Evolutionary conservation across 2,329 filamentous ascomycete genomes (phyloP), one percentile per base, ranked within the genome.

Genomic region (Colletotrichum sp.): DNA sequence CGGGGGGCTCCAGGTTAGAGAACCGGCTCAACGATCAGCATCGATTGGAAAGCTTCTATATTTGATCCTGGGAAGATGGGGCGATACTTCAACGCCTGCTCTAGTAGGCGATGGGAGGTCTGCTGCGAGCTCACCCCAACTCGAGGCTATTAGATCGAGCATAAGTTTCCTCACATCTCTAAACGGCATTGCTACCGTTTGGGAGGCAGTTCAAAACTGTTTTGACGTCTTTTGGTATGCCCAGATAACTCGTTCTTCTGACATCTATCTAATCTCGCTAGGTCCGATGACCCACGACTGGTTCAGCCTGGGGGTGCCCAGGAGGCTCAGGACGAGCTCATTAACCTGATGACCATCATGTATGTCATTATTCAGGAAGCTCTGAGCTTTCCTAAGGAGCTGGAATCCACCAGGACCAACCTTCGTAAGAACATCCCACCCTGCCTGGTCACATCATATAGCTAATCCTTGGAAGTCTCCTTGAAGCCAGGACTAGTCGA

Each of bases 51-150:
- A 88, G 61, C 82, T 93, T 60, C 84, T 92, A 6, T 93, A 93
- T 79, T 83, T 94, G 30, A 86, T 93, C 16, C 88, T 95, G 7
- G 94, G 94, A 3, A 87, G 93, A 43, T 96, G 94, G 94, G 90
- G 89, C 5, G 88, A 92, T 65, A 95, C 93, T 13, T 93, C 93
- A 36, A 90, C 91, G 81, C 82, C 73, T 82, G 85, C 78, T 71
- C 81, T 82, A 76, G 80, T 86, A 82, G 81, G 85, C 68, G 78
- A 87, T 80, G 80, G 86, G 58, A 86, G 87, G 58, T 88, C 87
- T 6, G 88, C 89, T 60, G 91, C 91, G 18, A 90, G 89, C 18
- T 81, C 85, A n/a, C 83, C 85, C 10, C 92, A 93, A 79, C 84
- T 93, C n/a, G 86, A 87, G 71, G 89, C 90, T 16, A 93, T 93